Evolutionary conservation across 2,329 filamentous ascomycete species (phyloP), one percentile per base, ranked within the genome.

Genomic region (Torrubiella hemipterigena): DNA sequence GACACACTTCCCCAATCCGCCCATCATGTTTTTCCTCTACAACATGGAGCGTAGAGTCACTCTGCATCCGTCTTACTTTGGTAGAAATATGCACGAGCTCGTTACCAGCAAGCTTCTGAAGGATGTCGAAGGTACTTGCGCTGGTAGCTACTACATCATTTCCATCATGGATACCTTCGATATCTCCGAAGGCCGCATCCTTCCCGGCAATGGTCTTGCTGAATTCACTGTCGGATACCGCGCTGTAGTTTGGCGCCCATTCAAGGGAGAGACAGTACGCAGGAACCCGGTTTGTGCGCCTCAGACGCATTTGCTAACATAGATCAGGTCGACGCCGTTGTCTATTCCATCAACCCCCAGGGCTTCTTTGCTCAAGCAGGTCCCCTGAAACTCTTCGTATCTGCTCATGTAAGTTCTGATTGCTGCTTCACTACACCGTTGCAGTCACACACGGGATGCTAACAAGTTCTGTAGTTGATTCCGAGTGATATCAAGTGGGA

Each of bases 21-120:
- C n/a, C n/a, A 61, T 41, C 46, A 98, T 98, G 91, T 98, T 96
- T 61, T 98, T 98, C 66, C 82, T 98, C 42, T 85, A 94, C 61
- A 89, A 94, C 53, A 80, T 96, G 59, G 86, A 94, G 63, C 86
- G 89, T 53, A 81, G 84, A 51, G 87, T 96, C 49, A 87, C 85
- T 45, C 73, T 98, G 50, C 91, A 98, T 53, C 91, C 91, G 17
- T 96, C 89, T 10, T 98, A 93, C 63, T 96, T 98, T 54, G 87
- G 87, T 36, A 80, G 84, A 40, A 85, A 91, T 52, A 93, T 95
- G 67, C 80, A 89, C 47, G 81, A 93, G 45, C 78, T 93, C 47
- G 82, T 98, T 24, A 89, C 82, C 31, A 80, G 81, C 45, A 86
- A 89, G 57, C 75, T 98, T 17, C 72, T 94, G 42, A 80, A 83